Percentiles rank a stretch among this genome's conserved stretches.
phyloP scores from a whole-genome alignment of 371 early-diverging fungal species.

The Apophysomyces variabilis region DNA sequence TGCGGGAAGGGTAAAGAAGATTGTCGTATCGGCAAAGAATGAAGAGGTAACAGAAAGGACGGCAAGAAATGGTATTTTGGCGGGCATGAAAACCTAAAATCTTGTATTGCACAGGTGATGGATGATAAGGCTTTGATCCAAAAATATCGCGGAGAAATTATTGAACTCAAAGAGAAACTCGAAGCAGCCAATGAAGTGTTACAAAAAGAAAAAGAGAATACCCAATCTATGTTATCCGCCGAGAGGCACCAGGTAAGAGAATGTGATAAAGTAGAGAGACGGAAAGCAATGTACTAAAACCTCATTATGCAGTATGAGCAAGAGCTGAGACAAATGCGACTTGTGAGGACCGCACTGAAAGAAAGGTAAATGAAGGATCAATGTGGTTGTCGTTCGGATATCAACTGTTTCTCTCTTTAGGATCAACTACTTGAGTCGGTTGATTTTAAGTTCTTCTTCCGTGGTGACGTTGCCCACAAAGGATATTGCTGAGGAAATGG shows the following conservation, averaged over 20 bases:
- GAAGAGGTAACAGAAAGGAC: constrained; percentile 44
- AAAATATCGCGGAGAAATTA: constrained; percentile 83
- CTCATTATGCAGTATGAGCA: constrained; percentile 68
- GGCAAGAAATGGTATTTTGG: neutral
- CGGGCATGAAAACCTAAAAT: neutral
- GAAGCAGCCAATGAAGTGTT: constrained; percentile 50
- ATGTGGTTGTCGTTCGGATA: neutral
- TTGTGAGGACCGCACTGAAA: constrained; percentile 77
- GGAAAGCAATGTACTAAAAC: neutral
- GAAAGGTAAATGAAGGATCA: constrained; percentile 65
- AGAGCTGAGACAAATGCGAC: constrained; percentile 72
- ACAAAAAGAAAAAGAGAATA: constrained; percentile 50
- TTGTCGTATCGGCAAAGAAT: constrained; percentile 68
- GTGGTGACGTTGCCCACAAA: constrained; percentile 27
- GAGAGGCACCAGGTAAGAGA: constrained; percentile 42
- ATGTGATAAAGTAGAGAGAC: neutral
- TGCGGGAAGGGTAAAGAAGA: constrained; percentile 80
- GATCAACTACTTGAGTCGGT: constrained; percentile 73
- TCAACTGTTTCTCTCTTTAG: constrained; percentile 12
- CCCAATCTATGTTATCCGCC: constrained; percentile 31
- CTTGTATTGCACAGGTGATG: constrained; percentile 42
- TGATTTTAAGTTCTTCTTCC: constrained; percentile 78
- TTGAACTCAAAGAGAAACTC: constrained; percentile 81
- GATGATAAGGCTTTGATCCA: constrained; percentile 89
- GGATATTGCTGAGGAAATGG: neutral